Evolutionary conservation across 2,329 filamentous ascomycete species (phyloP), one percentile per base, ranked within the genome.

Genomic region (Beauveria caledonica): DNA sequence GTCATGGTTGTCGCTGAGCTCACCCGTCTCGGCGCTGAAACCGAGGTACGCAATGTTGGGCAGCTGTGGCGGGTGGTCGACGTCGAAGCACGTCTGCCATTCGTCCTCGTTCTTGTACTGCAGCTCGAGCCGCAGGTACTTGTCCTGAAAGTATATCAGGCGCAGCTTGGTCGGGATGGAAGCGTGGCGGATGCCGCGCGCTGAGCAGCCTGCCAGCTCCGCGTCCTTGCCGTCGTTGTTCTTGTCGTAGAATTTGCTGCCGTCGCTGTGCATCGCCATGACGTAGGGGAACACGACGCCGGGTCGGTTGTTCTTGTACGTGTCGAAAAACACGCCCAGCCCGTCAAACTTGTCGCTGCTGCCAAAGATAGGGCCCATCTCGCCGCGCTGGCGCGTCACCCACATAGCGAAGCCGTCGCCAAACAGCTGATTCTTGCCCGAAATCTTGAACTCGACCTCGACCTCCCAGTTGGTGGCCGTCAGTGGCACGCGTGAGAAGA

Each of bases 381-480:
- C 83, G 36, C 85, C 92, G 65, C 94, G 90, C 76, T 96, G 87
- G 76, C 96, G 96, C 66, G 93, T 97, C 70, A 99, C 83, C 94
- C 94, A 99, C 84, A 99, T 88, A 65, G 94, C 94, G 76, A 99
- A 91, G 64, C 94, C 94, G 75, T 99, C 94, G 68, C 94, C 94
- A 71, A 95, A 95, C 44, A 99, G 84, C 73, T 90, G 89, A 69
- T 92, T 90, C 68, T 88, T 85, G 68, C 94, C 94, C 64, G 90
- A 86, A 70, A 99, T 90, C 76, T 90, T 91, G 80, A 97, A 97
- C 72, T 97, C 94, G 65, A 97, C 83, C 75, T 95, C 90, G 66
- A 99, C 88, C 83, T 97, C 91, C 94, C 94, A 99, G 78, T 99
- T 99, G 46, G 93, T 99, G 50, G 94, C 94, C 10, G 94, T 99